Evolutionary conservation across 202 grass and related monocot genomes (phyloP), one percentile per base, ranked within the genome.

Genomic region (Brachypodium distachyon): DNA sequence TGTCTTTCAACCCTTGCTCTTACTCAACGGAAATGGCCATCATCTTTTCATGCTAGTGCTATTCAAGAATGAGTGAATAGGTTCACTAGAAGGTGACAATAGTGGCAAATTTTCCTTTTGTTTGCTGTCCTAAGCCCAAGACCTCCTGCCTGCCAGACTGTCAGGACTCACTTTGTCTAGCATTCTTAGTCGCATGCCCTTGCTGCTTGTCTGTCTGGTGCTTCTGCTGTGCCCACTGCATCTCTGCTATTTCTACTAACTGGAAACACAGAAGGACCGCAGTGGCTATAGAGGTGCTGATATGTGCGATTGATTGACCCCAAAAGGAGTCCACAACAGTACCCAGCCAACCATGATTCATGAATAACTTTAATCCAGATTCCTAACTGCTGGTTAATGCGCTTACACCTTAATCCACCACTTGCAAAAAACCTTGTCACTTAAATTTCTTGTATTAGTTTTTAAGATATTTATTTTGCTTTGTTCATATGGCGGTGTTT

Each of bases 61-160:
- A 52, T 34, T 36, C 47, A 60, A 75, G 21, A 61, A 68, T 54
- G 46, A 25, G 67, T 13, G 21, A 47, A 4, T 54, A 79, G 37
- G 40, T 69, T 74, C 50, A 67, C 23, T 60, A 68, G 61, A 60
- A 75, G 52, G 80, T 53, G 12, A 18, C 55, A 71, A 40, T 52
- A 36, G 18, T 23, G 65, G 16, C 16, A 3, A 29, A 39, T 38
- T 21, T 16, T 55, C 23, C 52, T 16, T 44, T 10, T 44, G 19
- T 44, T 28, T 67, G 61, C 61, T 44, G 22, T 23, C 7, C 22
- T 67, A 44, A 28, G 26, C 63, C 63, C 39, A 67, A 44, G 11
- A 1, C 7, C 3, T 44, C 39, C 63, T 13, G 28, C 63, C 25
- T 4, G 63, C 39, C 13, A 18, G 63, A 38, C 33, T 63, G 32